Conservation (phyloP, 2,329 filamentous ascomycete genomes). For the Ophiobolus disseminans region DNA sequence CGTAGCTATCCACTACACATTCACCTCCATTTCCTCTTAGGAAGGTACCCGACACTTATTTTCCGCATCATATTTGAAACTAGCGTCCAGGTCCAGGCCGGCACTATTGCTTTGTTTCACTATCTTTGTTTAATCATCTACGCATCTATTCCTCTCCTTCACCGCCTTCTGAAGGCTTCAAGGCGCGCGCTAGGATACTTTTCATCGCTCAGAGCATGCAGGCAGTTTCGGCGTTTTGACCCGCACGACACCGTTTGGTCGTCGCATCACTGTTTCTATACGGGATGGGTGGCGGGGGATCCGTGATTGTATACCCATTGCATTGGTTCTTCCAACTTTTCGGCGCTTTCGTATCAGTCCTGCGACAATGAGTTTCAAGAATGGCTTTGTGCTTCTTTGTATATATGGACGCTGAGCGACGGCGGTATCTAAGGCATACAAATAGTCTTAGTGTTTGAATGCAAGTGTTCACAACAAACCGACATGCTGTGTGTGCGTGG, state of each 20-base stretch:
- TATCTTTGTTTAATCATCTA: conserved; percentile 20
- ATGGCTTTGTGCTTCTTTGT: conserved; percentile 18
- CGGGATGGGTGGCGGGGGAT: conserved; percentile 27
- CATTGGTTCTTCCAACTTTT: conserved; percentile 23
- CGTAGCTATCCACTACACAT: not conserved
- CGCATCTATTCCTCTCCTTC: not conserved
- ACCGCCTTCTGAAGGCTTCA: conserved; percentile 9
- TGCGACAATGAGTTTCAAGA: conserved; percentile 16
- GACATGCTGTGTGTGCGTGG: not conserved
- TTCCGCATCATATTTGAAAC: not conserved
- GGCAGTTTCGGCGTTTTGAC: conserved; percentile 25
- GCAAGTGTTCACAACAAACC: not conserved
- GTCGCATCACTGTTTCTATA: conserved; percentile 15
- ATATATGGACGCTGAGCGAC: conserved; percentile 3
- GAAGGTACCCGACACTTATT: not conserved
- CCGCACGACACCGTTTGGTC: conserved; percentile 12
- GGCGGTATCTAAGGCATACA: not conserved
- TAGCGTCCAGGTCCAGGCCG: not conserved
- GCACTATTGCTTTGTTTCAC: not conserved
- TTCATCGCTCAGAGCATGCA: not conserved
- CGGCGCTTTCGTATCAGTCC: conserved; percentile 19
- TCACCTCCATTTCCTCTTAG: not conserved
- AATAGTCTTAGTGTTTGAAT: conserved; percentile 5
- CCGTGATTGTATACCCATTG: conserved; percentile 46
- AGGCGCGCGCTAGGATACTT: not conserved